phyloP scores from a whole-genome alignment of 805 yeast genomes.

The Saccharomycopsis malanga region DNA sequence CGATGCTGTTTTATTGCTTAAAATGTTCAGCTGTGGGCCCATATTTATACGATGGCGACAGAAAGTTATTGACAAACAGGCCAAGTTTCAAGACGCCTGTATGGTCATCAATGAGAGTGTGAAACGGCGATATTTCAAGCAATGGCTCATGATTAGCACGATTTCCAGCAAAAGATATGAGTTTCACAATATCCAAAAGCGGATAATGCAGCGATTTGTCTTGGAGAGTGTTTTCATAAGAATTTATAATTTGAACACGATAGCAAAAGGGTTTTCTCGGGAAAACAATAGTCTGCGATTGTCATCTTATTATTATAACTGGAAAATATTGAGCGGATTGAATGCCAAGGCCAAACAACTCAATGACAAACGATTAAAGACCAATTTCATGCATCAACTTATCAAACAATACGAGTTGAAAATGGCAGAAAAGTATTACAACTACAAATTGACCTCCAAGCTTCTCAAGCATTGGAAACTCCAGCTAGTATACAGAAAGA shows the following conservation, averaged over 20 bases:
- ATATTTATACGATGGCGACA: conserved; percentile 8
- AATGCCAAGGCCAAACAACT: conserved; percentile 6
- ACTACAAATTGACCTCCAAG: conserved; percentile 4
- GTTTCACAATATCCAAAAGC: conserved; percentile 9
- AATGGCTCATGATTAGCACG: conserved; percentile 9
- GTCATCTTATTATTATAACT: conserved; percentile 4
- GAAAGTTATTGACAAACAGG: not conserved
- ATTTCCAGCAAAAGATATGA: not conserved
- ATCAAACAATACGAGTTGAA: conserved; percentile 3
- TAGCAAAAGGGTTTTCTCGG: not conserved
- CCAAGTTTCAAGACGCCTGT: not conserved
- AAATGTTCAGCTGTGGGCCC: conserved; percentile 12
- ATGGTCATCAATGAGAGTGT: not conserved
- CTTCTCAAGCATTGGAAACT: conserved; percentile 6
- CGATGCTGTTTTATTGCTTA: not conserved
- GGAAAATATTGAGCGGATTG: conserved; percentile 4
- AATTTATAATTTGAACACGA: not conserved
- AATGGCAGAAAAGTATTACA: conserved; percentile 6
- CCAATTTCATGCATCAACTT: conserved; percentile 1
- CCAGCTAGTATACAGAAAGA: not conserved
- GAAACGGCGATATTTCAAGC: conserved; percentile 5
- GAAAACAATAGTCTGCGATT: not conserved
- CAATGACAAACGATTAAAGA: conserved; percentile 3
- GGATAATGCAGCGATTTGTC: conserved; percentile 8
- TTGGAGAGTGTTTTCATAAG: conserved; percentile 5